Conservation (phyloP, 192 early-diverging fungal genomes). For the Backusella psychrophila region DNA sequence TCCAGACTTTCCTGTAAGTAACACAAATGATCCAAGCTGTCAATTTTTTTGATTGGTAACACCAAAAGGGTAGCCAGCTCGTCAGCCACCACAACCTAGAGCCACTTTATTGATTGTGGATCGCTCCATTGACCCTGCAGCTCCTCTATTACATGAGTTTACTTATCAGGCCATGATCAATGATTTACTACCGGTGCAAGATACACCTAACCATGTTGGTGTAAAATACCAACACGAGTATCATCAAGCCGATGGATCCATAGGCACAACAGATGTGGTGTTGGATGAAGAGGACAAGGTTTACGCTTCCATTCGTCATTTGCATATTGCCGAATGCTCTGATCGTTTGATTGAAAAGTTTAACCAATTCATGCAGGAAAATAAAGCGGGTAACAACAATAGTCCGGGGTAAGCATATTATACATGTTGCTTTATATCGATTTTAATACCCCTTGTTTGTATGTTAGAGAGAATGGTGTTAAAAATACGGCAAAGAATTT, state of each 20-base stretch:
- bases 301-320: constrained; percentile 72
- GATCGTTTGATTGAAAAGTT: constrained; percentile 69
- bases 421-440: not conserved
- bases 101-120: constrained; percentile 89
- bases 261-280: constrained; percentile 44
- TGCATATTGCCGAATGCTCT: constrained; percentile 80
- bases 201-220: constrained; percentile 36
- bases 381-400: constrained; percentile 46
- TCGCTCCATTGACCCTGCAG: constrained; percentile 83
- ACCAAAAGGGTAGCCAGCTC: constrained; percentile 27
- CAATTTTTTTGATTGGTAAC: not conserved
- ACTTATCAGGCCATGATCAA: constrained; percentile 99
- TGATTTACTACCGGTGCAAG: constrained; percentile 72
- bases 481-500: constrained; percentile 61
- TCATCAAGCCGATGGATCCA: constrained; percentile 37
- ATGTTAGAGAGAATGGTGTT: not conserved
- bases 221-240: constrained; percentile 60
- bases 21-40: not conserved
- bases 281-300: constrained; percentile 81
- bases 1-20: constrained; percentile 58
- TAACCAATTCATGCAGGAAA: constrained; percentile 76
- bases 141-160: constrained; percentile 96
- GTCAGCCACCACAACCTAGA: constrained; percentile 49
- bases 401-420: not conserved
- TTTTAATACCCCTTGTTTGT: not conserved